Base-by-base conservation (phyloP, 331 rosid genomes). In the Malus hybrid region DNA sequence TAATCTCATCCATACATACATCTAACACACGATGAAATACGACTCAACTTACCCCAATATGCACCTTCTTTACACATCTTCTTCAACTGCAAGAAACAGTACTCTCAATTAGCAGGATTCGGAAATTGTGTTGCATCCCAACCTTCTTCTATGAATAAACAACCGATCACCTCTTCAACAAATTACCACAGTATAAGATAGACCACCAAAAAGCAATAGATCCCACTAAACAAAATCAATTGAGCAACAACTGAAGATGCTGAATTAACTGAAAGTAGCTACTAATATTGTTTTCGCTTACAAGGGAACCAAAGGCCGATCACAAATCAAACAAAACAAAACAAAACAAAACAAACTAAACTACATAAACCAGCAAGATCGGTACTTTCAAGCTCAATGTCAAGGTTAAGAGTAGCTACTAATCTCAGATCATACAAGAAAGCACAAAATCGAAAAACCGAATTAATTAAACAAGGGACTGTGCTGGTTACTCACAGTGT, bases 31-130 rank as follows among this genome's bases (percentile, higher is more conserved):
- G 34, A 70, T 68, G 68, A 79, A 79, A 74, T 56, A 75, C 39
- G 22, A 69, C 52, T 56, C 24, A 16, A 24, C 90, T 86, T 84
- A 94, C 97, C 98, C 97, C 98, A 94, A 69, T 90, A 94, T 80
- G 94, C 97, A 10, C 97, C 98, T 87, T 94, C 98, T 70, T 87
- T 91, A 81, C 97, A 91, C 96, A 94, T 90, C 85, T 91, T 94
- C 88, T 94, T 94, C 88, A 94, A 80, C 98, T 93, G 96, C 90
- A 88, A 82, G 12, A 82, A 74, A 34, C 3, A 67, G 63, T 2
- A 73, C 15, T 33, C 18, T 66, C 71, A 57, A 73, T 88, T 60
- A 88, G 79, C 46, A 79, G 66, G 28, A 56, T 53, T n/a, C 29
- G 20, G 56, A 81, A 28, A 53, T 78, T 68, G 67, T 78, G 36